phyloP scores from a whole-genome alignment of 176 grass and related monocot species.

The Pontederia paniculata region DNA sequence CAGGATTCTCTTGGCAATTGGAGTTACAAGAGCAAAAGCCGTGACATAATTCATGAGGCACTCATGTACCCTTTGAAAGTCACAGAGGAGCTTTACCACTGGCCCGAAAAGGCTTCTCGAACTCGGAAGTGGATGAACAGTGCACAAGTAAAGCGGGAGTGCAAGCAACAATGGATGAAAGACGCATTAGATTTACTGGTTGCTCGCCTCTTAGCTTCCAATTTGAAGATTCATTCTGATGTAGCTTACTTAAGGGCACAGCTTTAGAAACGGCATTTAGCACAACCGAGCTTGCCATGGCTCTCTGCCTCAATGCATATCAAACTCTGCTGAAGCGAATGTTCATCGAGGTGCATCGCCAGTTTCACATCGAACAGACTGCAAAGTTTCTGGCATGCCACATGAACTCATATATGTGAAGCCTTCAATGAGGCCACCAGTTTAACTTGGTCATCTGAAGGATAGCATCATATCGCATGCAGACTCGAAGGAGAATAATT shows the following conservation, averaged over 20 bases:
- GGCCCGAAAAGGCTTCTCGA: conserved; percentile 45
- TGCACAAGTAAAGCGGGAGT: conserved; percentile 6
- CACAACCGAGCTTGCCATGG: no score
- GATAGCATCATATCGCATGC: no score
- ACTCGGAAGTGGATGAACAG: conserved; percentile 27
- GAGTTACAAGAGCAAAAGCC: conserved; percentile 49
- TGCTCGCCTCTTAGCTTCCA: neutral
- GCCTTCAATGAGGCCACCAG: no score
- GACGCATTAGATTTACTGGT: conserved; percentile 4
- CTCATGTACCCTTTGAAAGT: conserved; percentile 56
- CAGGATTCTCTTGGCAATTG: conserved; percentile 32
- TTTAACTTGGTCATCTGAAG: no score
- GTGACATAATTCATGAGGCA: conserved; percentile 40
- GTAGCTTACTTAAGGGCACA: neutral
- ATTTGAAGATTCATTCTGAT: neutral
- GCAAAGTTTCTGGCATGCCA: no score
- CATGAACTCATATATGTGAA: no score
- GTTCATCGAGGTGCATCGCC: no score
- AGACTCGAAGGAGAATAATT: no score
- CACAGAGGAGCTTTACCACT: conserved; percentile 30
- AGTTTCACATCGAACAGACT: no score
- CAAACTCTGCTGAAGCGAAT: no score
- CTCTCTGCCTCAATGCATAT: no score
- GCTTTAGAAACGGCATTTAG: no score
- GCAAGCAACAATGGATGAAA: conserved; percentile 13